phyloP scores from a whole-genome alignment of 73 alveolate genomes.

The Breviolum minutum region DNA sequence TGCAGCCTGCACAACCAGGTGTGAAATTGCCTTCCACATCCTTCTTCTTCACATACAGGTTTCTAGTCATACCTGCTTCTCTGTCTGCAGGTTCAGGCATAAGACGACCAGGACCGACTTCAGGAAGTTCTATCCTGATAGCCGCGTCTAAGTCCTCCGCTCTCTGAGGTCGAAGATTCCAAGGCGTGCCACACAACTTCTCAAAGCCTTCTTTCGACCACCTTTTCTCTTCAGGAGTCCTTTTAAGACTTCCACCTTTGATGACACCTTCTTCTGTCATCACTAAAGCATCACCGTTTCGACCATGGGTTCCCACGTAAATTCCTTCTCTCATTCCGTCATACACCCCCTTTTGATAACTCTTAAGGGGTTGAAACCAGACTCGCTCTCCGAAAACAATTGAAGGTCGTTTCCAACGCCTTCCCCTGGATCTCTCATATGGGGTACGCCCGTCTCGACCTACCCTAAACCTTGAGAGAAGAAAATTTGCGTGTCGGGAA shows the following conservation, averaged over 20 bases:
- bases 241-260: constrained; percentile 16
- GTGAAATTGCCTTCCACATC: constrained; percentile 28
- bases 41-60: neutral
- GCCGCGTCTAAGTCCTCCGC: constrained; percentile 22
- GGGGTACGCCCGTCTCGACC: constrained; percentile 51
- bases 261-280: constrained; percentile 27
- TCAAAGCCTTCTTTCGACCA: neutral
- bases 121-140: neutral
- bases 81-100: constrained; percentile 13
- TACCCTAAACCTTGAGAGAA: neutral
- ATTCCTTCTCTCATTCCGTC: neutral
- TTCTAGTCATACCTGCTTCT: neutral
- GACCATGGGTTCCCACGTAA: constrained; percentile 39
- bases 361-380: constrained; percentile 4
- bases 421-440: neutral
- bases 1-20: constrained; percentile 21
- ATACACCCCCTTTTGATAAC: neutral
- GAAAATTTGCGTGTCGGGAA: neutral
- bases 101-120: neutral
- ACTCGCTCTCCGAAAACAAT: constrained; percentile 20
- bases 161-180: constrained; percentile 9
- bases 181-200: neutral
- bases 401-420: neutral
- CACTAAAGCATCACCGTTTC: constrained; percentile 33
- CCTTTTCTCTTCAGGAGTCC: neutral